Evolutionary conservation across 176 grass and related monocot species (phyloP).

Genomic region (Areca catechu): DNA sequence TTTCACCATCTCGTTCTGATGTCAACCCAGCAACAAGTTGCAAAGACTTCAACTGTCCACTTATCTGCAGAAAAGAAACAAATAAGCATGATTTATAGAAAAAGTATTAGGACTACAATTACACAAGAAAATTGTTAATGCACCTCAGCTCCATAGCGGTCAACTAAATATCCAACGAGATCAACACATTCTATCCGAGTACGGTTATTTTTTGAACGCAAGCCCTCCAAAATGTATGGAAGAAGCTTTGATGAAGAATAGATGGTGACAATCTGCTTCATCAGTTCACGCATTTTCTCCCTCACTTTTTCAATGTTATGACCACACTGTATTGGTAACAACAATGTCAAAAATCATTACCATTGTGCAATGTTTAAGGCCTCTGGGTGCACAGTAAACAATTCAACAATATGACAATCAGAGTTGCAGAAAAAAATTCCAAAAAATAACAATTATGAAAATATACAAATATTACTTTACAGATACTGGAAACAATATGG

Average conservation of each 20-base stretch:
- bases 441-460: too few relatives aligned
- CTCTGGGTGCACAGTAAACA: too few relatives aligned
- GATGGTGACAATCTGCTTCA: slow-evolving; percentile 80
- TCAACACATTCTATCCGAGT: slow-evolving; percentile 96
- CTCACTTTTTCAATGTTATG: slow-evolving; percentile 99
- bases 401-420: too few relatives aligned
- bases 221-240: slow-evolving; percentile 84
- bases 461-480: too few relatives aligned
- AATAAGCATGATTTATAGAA: background rate
- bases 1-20: slow-evolving; percentile 94
- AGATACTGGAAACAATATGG: too few relatives aligned
- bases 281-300: slow-evolving; percentile 90
- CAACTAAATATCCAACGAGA: slow-evolving; percentile 86
- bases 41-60: slow-evolving; percentile 94
- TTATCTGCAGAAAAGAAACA: slow-evolving; percentile 44
- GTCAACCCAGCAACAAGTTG: slow-evolving; percentile 81
- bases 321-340: slow-evolving; percentile 52
- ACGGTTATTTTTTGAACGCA: slow-evolving; percentile 95
- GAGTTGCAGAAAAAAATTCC: too few relatives aligned
- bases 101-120: background rate
- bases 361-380: too few relatives aligned
- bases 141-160: slow-evolving; percentile 81
- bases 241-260: slow-evolving; percentile 82
- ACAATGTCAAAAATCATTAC: too few relatives aligned
- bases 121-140: background rate